Base-by-base conservation (phyloP, 2,329 filamentous ascomycete species). In the Penicillium sp. region DNA sequence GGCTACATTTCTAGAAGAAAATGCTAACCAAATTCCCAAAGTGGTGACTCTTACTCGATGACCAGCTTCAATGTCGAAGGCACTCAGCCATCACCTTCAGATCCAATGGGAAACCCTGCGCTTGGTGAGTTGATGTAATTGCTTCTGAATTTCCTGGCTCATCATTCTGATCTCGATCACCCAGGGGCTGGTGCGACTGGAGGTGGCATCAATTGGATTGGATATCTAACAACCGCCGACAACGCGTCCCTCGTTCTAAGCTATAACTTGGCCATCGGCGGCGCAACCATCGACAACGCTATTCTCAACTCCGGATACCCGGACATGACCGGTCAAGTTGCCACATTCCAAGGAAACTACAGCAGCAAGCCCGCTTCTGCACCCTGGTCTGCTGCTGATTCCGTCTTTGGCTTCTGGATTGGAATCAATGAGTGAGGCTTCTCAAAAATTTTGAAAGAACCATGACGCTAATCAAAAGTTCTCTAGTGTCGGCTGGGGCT, bases 21-120 rank as follows among this genome's bases (percentile, higher is more conserved):
- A n/a, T 39, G 17, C 49, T 52, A 20, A 52, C 25, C 6, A 10
- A n/a, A 37, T 1, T 2, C 17, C 35, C 11, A 41, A 55, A 84
- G 82, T 64, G 85, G 85, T 43, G 83, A 88, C 67, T 86, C 83
- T 2, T 88, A 87, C 73, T 84, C 84, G 1, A 80, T 82, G 61
- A 86, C 84, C 2, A 82, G 83, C 8, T 90, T 89, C 73, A 75
- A 86, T 59, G 75, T 82, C 43, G 79, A 74, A 11, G 76, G 79
- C 22, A 72, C 78, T 0, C 80, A 85, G 39, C 86, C 87, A 1
- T 82, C 78, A 7, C 63, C 77, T 4, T 71, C 74, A 5, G 85
- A 87, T 66, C 85, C 86, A 0, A 76, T 89, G 62, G 86, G 87
- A 0, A 90, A 90, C 66, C 87, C 87, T 0, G 50, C 76, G 10